These are phyloP conservation scores for Fraxinus velutina DNA, from an alignment of 305 asterid genomes.

Conservation along the genomic window DNA sequence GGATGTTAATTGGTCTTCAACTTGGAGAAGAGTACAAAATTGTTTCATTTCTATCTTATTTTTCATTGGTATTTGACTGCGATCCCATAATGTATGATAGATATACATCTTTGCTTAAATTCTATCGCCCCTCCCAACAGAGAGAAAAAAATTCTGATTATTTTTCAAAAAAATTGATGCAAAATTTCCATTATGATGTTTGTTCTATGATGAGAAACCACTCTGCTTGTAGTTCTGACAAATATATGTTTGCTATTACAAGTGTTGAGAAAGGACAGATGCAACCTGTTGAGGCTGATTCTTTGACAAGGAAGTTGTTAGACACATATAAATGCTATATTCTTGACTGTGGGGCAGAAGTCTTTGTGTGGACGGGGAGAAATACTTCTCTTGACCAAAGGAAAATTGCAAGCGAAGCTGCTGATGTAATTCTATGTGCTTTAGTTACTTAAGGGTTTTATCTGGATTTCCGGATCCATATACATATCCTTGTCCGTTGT, in stretches of 20 bases:
- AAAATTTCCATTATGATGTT: constrained; percentile 15
- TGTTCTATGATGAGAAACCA: constrained; percentile 13
- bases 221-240: constrained; percentile 23
- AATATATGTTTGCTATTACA: constrained; percentile 28
- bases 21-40: not conserved
- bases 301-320: constrained; percentile 68
- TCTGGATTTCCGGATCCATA: constrained; percentile 13
- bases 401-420: constrained; percentile 68
- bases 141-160: constrained; percentile 3
- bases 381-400: constrained; percentile 77
- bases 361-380: constrained; percentile 91
- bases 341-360: constrained; percentile 81
- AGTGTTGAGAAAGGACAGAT: constrained; percentile 84
- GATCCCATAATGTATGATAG: not conserved
- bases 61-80: not conserved
- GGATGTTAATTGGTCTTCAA: not conserved
- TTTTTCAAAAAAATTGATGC: constrained; percentile 13
- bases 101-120: not conserved
- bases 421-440: constrained; percentile 64
- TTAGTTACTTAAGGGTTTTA: constrained; percentile 17
- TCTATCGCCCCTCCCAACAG: not conserved
- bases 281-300: constrained; percentile 61
- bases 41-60: not conserved
- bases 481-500: constrained; percentile 20
- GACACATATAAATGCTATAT: constrained; percentile 72